Evolutionary conservation across 2,329 filamentous ascomycete species (phyloP), one percentile per base, ranked within the genome.

Genomic region (Sporothrix globosa): DNA sequence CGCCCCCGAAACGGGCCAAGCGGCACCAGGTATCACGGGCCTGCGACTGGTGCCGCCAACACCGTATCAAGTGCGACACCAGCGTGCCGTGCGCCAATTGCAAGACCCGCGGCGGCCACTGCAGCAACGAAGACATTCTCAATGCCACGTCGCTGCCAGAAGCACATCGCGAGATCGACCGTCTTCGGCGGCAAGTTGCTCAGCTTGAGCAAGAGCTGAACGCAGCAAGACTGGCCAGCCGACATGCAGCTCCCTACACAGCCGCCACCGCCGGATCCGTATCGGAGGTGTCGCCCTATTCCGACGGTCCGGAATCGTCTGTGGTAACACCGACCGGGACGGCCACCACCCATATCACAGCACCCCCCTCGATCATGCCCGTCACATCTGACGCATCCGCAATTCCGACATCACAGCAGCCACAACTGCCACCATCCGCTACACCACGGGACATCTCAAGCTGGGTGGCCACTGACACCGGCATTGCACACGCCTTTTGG

Each of bases 11-110:
- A n/a, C 46, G 68, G 7, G 44, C 34, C 39, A 75, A 74, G 46
- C 66, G 74, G 24, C 61, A 30, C 24, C 74, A 75, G 44, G 74
- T 75, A 14, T 61, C 48, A n/a, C 71, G 73, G 73, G 81, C 79
- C 58, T 82, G 81, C 75, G 77, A 79, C 71, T 78, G 78, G 76
- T 83, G 81, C 72, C 80, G 81, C 3, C 75, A 79, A 60, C 77
- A 82, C 68, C 78, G 81, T 19, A 77, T 81, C 66, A 82, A 82
- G 74, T 83, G 81, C 74, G 80, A 82, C 73, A 78, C 77, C 67
- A 75, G 76, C 30, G 72, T 77, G 67, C 81, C 81, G 11, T 83
- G 81, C 74, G 74, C 72, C 46, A 83, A 82, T 73, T 83, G 81
- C 73, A 73, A 2, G 48, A 54, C 48, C 13, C 65, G 65, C 3